These are phyloP conservation scores for Brassica balearica DNA, from an alignment of 441 rosid species.

Conservation along the genomic window DNA sequence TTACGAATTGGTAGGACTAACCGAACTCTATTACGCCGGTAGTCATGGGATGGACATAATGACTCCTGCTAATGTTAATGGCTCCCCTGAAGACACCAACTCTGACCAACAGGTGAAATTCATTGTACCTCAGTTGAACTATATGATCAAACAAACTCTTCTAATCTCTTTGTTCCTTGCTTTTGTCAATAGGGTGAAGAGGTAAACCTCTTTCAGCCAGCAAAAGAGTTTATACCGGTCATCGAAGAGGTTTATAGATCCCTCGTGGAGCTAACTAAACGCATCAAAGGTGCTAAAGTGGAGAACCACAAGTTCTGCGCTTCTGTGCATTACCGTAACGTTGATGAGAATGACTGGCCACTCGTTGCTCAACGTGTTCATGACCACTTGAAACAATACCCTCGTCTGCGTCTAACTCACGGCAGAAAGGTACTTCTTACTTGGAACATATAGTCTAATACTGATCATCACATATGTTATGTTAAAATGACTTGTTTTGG, in stretches of 20 bases:
- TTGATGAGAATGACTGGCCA: constrained; percentile 92
- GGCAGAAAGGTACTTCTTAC: constrained; percentile 84
- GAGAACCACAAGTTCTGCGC: constrained; percentile 96
- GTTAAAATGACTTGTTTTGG: not conserved
- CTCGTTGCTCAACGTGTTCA: constrained; percentile 84
- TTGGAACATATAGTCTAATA: not conserved
- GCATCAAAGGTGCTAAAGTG: constrained; percentile 80
- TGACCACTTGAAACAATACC: constrained; percentile 75
- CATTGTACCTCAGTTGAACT: not conserved
- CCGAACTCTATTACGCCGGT: constrained; percentile 95
- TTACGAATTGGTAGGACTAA: constrained; percentile 84
- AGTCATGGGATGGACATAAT: constrained; percentile 99
- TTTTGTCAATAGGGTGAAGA: constrained; percentile 65
- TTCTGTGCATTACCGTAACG: constrained; percentile 97
- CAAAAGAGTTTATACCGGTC: constrained; percentile 81
- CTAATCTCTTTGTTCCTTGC: not conserved
- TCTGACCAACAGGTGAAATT: constrained; percentile 62
- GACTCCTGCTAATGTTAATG: constrained; percentile 57
- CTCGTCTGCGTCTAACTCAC: constrained; percentile 83
- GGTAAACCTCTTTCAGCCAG: constrained; percentile 83
- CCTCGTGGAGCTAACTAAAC: constrained; percentile 77
- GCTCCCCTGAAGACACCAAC: constrained; percentile 54
- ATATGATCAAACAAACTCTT: not conserved
- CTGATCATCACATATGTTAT: not conserved
- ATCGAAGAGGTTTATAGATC: constrained; percentile 87